Evolutionary conservation across 345 rosid species (phyloP).

Genomic region (Erucastrum elatum): DNA sequence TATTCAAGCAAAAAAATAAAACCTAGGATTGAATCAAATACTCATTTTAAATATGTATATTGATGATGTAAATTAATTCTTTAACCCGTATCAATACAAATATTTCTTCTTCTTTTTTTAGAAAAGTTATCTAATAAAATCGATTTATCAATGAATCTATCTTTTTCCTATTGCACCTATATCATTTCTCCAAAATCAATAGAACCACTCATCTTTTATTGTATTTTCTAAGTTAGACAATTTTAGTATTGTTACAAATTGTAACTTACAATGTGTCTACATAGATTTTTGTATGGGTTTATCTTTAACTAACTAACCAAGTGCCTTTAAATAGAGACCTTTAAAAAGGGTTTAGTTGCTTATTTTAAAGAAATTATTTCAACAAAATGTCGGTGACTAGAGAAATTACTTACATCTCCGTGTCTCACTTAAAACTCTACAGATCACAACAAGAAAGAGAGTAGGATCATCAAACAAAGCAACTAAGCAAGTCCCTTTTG

Average conservation of each 20-base stretch:
- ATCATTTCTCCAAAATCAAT: too few relatives aligned
- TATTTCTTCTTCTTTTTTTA: background rate
- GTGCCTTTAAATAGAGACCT: background rate
- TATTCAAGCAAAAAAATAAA: too few relatives aligned
- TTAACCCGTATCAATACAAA: too few relatives aligned
- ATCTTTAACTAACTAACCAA: background rate
- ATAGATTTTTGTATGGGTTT: background rate
- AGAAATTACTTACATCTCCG: constrained; percentile 21
- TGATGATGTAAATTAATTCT: too few relatives aligned
- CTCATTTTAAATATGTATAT: too few relatives aligned
- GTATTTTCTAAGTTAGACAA: background rate
- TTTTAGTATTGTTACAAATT: background rate
- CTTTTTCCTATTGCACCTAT: background rate
- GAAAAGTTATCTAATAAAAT: background rate
- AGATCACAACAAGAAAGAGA: constrained; percentile 14
- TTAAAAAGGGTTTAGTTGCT: background rate
- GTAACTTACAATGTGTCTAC: background rate
- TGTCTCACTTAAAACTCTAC: constrained; percentile 4
- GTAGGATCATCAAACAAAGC: constrained; percentile 16
- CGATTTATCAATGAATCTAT: background rate
- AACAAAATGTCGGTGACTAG: constrained; percentile 21
- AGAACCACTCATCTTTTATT: background rate
- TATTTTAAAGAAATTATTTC: constrained; percentile 19
- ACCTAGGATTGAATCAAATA: too few relatives aligned
- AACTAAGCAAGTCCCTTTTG: constrained; percentile 18